Evolutionary conservation across 1,284 basidiomycete species (phyloP), one percentile per base, ranked within the genome.

Genomic region (Ceratobasidium sp.): DNA sequence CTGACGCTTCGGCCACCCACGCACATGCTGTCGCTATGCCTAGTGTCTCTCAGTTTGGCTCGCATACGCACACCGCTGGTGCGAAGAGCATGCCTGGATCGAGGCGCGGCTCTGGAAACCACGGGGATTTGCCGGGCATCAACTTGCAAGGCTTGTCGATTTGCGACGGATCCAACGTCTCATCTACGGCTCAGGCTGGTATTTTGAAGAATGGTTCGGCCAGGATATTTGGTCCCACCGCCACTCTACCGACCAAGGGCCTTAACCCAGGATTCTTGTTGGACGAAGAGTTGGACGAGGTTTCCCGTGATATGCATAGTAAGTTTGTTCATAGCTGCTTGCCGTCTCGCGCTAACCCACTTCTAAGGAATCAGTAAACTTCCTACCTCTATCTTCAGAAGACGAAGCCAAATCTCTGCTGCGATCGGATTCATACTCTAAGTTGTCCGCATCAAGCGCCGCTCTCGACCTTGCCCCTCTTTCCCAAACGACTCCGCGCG

Each of bases 381-480:
- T 97, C 84, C 88, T 98, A 68, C 95, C 95, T 40, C 95, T 94
- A 57, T 95, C 95, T 66, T 83, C 82, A 56, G 96, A 97, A 83
- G 94, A 97, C 82, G 95, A 96, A 87, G 56, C 78, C 64, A 79
- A 78, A 73, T 77, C 77, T 42, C 50, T 76, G 40, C 57, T 40
- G 12, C 50, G 46, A 56, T 70, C 61, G 2, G 56, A 69, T 42
- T 77, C 28, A 28, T 44, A 62, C n/a, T 73, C 48, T 81, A 81
- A 95, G 91, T 88, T 96, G 69, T 95, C 95, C 0, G 91, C 94
- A n/a, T 93, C 95, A 12, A 97, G 96, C 26, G 96, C 95, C 38
- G 96, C 96, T 46, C 87, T 98, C 81, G 97, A 98, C 84, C 89
- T 98, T 56, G 97, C 97, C 9, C 94, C 96, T 54, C 89, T 96